phyloP scores from a whole-genome alignment of 805 yeast genomes.

The Phaffomyces antillensis region DNA sequence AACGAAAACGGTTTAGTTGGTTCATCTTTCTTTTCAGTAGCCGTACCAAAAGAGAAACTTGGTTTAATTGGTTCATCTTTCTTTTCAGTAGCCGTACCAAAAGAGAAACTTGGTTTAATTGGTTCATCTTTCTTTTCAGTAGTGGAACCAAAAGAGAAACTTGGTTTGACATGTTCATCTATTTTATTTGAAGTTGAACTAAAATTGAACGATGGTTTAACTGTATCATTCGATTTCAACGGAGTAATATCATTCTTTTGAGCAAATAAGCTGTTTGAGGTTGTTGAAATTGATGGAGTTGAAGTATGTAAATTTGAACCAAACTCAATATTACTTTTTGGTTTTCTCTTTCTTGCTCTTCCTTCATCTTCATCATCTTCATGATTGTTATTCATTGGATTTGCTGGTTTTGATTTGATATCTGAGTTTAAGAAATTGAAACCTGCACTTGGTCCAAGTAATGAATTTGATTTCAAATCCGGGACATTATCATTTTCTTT shows the following conservation, averaged over 20 bases:
- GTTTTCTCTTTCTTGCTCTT: neutral
- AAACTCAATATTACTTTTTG: neutral
- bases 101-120: slow-evolving; percentile 1
- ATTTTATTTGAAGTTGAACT: neutral
- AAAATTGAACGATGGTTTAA: neutral
- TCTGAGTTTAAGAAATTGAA: slow-evolving; percentile 19
- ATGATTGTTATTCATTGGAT: neutral
- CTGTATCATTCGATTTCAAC: neutral
- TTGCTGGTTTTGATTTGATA: neutral
- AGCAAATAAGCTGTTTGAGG: neutral
- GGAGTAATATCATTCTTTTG: neutral
- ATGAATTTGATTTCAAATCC: neutral
- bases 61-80: slow-evolving; percentile 7
- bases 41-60: slow-evolving; percentile 10
- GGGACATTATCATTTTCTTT: neutral
- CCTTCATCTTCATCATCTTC: slow-evolving; percentile 1
- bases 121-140: no score
- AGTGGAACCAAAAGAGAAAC: no score
- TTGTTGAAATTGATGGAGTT: neutral
- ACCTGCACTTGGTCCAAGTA: slow-evolving; percentile 24
- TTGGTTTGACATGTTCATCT: neutral
- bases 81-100: slow-evolving; percentile 2
- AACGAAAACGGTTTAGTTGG: slow-evolving; percentile 4
- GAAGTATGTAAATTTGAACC: neutral
- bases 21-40: neutral